Evolutionary conservation across 306 rosid genomes (phyloP).

Genomic region (Styphnolobium japonicum): DNA sequence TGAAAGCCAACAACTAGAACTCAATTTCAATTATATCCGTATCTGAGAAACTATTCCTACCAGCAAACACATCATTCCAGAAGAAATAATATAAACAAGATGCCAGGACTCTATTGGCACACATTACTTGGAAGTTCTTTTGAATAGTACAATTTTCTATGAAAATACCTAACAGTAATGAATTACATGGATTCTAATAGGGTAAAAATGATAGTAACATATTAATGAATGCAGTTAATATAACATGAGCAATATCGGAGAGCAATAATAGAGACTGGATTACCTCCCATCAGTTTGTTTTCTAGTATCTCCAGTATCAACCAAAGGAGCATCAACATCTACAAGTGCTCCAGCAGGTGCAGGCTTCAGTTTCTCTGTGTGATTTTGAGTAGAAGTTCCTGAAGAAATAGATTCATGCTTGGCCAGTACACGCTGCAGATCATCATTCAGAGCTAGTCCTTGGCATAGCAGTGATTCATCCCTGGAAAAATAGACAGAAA

Average conservation of each 20-base stretch:
- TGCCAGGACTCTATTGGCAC: background rate
- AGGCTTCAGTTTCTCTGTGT: slow-evolving; percentile 48
- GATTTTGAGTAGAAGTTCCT: slow-evolving; percentile 47
- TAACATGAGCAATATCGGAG: background rate
- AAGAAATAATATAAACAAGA: background rate
- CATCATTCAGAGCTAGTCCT: slow-evolving; percentile 93
- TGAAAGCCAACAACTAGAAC: background rate
- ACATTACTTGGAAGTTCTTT: background rate
- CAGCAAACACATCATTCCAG: background rate
- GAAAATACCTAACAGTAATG: background rate
- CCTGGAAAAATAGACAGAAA: slow-evolving; percentile 38
- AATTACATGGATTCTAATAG: slow-evolving; percentile 3
- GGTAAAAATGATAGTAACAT: background rate
- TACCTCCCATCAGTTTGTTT: slow-evolving; percentile 69
- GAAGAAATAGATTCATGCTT: slow-evolving; percentile 87
- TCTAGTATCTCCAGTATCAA: slow-evolving; percentile 70
- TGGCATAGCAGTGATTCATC: slow-evolving; percentile 91
- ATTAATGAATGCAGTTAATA: slow-evolving; percentile 13
- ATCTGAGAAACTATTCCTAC: background rate
- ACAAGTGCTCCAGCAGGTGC: slow-evolving; percentile 54
- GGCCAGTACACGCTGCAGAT: slow-evolving; percentile 87
- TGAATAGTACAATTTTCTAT: background rate
- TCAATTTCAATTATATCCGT: background rate
- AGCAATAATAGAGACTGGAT: slow-evolving; percentile 5
- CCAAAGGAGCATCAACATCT: slow-evolving; percentile 69